phyloP scores from a whole-genome alignment of 768 basidiomycete genomes.

The Lentinula guzmanii region DNA sequence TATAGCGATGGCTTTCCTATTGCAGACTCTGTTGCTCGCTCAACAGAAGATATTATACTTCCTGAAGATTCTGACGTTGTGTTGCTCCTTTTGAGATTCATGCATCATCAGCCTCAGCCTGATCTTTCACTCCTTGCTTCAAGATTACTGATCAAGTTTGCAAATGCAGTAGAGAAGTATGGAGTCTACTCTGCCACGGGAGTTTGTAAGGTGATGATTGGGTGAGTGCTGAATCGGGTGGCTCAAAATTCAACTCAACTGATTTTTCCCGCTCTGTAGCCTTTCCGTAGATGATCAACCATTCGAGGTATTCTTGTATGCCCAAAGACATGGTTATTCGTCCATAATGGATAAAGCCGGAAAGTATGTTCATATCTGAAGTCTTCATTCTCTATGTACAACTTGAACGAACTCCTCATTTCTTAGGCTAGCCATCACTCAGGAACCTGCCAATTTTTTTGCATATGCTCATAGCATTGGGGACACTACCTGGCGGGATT shows the following conservation, averaged over 20 bases:
- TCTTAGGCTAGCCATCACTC: not conserved
- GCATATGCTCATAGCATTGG: slow-evolving; percentile 2
- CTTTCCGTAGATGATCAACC: slow-evolving; percentile 2
- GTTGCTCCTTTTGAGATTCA: slow-evolving; percentile 2
- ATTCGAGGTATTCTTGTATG: slow-evolving; percentile 1
- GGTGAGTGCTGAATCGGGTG: not conserved
- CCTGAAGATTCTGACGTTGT: slow-evolving; percentile 2
- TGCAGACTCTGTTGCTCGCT: not conserved
- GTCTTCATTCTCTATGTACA: not conserved
- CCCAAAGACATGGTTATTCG: not conserved
- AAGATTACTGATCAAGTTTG: not conserved
- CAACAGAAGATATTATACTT: not conserved
- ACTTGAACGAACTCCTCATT: not conserved
- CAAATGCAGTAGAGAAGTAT: slow-evolving; percentile 8
- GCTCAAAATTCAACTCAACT: not conserved
- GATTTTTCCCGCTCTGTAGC: not conserved
- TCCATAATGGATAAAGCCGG: slow-evolving; percentile 2
- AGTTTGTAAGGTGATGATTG: not conserved
- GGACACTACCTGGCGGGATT: not conserved
- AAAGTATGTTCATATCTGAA: not conserved
- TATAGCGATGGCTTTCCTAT: slow-evolving; percentile 7
- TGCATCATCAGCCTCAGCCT: slow-evolving; percentile 4
- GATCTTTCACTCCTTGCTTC: not conserved
- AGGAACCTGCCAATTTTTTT: slow-evolving; percentile 3
- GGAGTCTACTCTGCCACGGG: not conserved